phyloP scores from a whole-genome alignment of 179 eudicot genomes.

The Spergularia azorica region DNA sequence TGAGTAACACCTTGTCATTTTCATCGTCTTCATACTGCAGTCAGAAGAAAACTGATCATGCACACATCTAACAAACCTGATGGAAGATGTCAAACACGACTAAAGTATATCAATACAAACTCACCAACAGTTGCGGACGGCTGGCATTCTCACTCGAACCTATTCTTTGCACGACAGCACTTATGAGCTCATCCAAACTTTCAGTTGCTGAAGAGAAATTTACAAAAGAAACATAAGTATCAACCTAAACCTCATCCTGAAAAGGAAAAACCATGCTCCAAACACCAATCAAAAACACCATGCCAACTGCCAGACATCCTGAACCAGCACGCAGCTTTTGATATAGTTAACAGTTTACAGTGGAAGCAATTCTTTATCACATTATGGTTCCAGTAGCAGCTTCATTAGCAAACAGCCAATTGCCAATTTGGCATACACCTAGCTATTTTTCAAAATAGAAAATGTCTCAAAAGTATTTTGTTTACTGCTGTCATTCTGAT shows the following conservation, averaged over 20 bases:
- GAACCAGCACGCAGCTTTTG: background rate
- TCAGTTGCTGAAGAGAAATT: slow-evolving; percentile 57
- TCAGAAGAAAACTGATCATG: slow-evolving; percentile 4
- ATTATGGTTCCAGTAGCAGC: background rate
- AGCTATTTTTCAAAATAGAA: background rate
- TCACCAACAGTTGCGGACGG: slow-evolving; percentile 78
- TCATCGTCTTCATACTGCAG: slow-evolving; percentile 95
- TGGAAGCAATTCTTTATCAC: background rate
- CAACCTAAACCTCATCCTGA: background rate
- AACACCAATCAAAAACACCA: background rate
- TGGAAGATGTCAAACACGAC: background rate
- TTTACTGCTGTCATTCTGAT: background rate
- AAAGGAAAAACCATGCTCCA: background rate
- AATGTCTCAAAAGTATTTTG: background rate
- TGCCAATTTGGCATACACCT: background rate
- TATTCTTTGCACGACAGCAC: slow-evolving; percentile 72
- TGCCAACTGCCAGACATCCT: background rate
- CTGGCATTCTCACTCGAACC: slow-evolving; percentile 47
- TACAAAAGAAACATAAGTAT: background rate
- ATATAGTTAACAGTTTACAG: background rate
- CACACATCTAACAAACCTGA: background rate
- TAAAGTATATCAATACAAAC: slow-evolving; percentile 18
- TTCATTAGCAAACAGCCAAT: background rate
- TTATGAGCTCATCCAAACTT: slow-evolving; percentile 73
- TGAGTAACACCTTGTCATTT: slow-evolving; percentile 83